A percentile compares a stretch with the other conserved stretches of the same genome.
These are phyloP conservation scores for Fusarium sp. DNA, from an alignment of 2,329 filamentous ascomycete species.

Conservation along the genomic window DNA sequence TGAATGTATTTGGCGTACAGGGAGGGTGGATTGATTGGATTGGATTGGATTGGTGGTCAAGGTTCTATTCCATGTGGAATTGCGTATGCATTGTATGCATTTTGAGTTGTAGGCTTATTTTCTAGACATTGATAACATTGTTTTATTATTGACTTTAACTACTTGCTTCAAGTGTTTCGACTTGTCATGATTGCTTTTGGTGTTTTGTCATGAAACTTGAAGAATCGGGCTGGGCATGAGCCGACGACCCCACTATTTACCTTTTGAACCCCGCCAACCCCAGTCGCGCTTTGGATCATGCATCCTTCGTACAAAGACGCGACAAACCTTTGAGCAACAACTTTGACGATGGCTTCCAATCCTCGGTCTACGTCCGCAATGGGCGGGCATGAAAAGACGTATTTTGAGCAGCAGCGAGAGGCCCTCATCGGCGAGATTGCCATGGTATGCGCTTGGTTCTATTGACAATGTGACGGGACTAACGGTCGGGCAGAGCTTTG, in stretches of 20 bases:
- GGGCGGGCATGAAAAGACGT: constrained; percentile 62
- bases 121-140: neutral
- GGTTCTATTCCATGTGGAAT: neutral
- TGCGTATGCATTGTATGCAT: neutral
- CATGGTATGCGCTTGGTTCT: constrained; percentile 61
- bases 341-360: constrained; percentile 49
- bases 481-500: constrained; percentile 69
- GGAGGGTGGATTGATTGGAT: neutral
- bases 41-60: neutral
- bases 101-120: neutral
- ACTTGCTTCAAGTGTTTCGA: neutral
- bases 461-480: neutral
- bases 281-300: constrained; percentile 3
- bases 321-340: constrained; percentile 12
- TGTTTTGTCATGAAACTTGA: neutral
- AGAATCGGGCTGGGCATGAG: neutral
- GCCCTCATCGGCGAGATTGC: constrained; percentile 79
- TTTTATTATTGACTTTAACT: neutral
- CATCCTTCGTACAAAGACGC: constrained; percentile 23
- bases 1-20: constrained; percentile 19
- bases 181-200: neutral
- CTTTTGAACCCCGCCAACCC: constrained; percentile 33
- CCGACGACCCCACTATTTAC: constrained; percentile 12
- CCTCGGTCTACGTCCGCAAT: constrained; percentile 43
- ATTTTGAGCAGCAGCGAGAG: constrained; percentile 83